phyloP scores from a whole-genome alignment of 1,284 basidiomycete species.

The Cerrena zonata region DNA sequence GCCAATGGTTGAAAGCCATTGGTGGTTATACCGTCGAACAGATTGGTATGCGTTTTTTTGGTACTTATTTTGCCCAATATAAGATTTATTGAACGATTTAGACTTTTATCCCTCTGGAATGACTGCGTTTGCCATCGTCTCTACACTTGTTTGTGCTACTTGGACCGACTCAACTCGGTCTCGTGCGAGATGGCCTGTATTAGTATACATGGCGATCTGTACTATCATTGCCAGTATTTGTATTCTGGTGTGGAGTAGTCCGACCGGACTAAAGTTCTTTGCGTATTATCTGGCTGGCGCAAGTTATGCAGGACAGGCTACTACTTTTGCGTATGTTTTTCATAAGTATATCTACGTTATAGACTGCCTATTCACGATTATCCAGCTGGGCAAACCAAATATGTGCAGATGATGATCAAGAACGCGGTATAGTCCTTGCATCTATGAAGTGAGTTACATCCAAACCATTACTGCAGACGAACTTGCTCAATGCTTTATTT shows the following conservation, averaged over 20 bases:
- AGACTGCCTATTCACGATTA: neutral
- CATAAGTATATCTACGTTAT: neutral
- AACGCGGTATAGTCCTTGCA: conserved; percentile 60
- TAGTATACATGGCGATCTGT: conserved; percentile 56
- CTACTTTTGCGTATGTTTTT: conserved; percentile 56
- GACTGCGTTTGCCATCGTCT: conserved; percentile 59
- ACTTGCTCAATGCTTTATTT: conserved; percentile 1
- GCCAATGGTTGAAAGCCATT: conserved; percentile 64
- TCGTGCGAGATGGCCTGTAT: conserved; percentile 54
- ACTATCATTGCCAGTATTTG: conserved; percentile 51
- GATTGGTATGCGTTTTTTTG: conserved; percentile 34
- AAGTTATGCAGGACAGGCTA: conserved; percentile 62
- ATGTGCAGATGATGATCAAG: conserved; percentile 61
- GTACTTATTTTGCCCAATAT: neutral
- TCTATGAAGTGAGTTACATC: conserved; percentile 55
- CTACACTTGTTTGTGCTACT: conserved; percentile 55
- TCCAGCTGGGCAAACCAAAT: conserved; percentile 66
- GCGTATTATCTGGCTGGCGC: conserved; percentile 63
- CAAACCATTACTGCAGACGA: neutral
- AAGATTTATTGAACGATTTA: conserved; percentile 15
- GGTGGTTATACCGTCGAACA: conserved; percentile 59
- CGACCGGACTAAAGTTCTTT: conserved; percentile 58
- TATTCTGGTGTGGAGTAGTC: conserved; percentile 52
- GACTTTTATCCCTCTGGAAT: conserved; percentile 64
- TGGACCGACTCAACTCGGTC: conserved; percentile 52